A percentile compares a stretch with the other conserved stretches of the same genome.
Evolutionary conservation across 257 asterid genomes (phyloP).

Genomic region (Gardenia jasminoides): DNA sequence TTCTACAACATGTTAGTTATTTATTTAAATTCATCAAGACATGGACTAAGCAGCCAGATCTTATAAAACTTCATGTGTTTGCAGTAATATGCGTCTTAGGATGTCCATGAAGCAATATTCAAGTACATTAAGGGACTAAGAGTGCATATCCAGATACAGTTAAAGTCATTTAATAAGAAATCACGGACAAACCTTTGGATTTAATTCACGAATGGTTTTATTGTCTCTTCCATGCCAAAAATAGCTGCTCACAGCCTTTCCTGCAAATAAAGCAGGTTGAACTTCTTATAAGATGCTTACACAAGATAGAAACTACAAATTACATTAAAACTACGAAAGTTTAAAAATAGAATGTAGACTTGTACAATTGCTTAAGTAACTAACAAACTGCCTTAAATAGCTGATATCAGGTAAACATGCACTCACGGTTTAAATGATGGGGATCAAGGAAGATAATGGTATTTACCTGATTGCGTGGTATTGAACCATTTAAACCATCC

Average conservation of each 20-base stretch:
- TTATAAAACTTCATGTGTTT: not conserved
- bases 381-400: not conserved
- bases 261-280: conserved; percentile 38
- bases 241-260: conserved; percentile 66
- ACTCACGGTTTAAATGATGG: not conserved
- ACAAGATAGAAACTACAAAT: not conserved
- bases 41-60: not conserved
- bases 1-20: too few species aligned
- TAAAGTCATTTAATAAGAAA: not conserved
- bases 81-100: not conserved
- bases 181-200: conserved; percentile 72
- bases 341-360: not conserved
- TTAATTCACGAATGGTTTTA: conserved; percentile 66
- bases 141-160: not conserved
- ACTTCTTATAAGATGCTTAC: not conserved
- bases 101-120: not conserved
- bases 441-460: not conserved
- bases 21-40: not conserved
- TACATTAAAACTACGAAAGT: not conserved
- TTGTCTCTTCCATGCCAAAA: conserved; percentile 97
- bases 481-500: conserved; percentile 97
- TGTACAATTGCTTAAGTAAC: not conserved
- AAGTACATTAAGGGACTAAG: not conserved
- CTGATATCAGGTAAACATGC: not conserved
- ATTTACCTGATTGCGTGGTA: conserved; percentile 85